Base-by-base conservation (phyloP, 2,329 filamentous ascomycete species). In the Botrytis squamosa region DNA sequence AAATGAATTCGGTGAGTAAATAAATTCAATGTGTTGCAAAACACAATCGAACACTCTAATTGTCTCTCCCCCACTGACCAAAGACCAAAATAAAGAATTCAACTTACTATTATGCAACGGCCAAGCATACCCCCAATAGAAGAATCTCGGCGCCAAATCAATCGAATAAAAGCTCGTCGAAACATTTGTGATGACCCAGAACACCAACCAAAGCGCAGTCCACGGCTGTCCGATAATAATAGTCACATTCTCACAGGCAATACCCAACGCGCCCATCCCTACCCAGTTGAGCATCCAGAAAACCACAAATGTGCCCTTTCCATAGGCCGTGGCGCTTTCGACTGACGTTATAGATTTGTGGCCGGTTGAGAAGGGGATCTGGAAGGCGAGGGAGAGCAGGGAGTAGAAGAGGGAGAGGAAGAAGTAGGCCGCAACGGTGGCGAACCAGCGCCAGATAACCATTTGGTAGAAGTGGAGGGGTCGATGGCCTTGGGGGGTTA, bases 201-300 rank as follows among this genome's bases (percentile, higher is more conserved):
- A 68, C 0, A 68, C 55, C 12, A 72, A n/a, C 60, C 63, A 72
- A 9, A 71, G 49, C 8, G 69, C 69, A 1, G 59, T 71, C 69
- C 69, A 71, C 25, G 88, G 90, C 77, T 86, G 83, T 0, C 89
- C 89, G 3, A 91, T 80, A 1, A 91, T 75, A 89, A 92, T 92
- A 0, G 87, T 87, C 42, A 89, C 86, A 77, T 91, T 91, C 81
- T 92, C 89, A 78, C 88, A 90, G 0, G 89, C 88, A 3, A 92
- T 81, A 0, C 89, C 90, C 1, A 92, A 78, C 0, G 89, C 89
- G 14, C 85, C 83, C 89, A 92, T 91, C 14, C 89, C 89, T 0
- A 87, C 83, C 80, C 86, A 90, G 73, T 90, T 90, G 22, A 90
- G 77, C 85, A 89, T 88, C 88, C 88, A 90, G 77, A 90, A 91